Evolutionary conservation across 257 asterid genomes (phyloP), one percentile per base, ranked within the genome.

Genomic region (Nicotiana undulata): DNA sequence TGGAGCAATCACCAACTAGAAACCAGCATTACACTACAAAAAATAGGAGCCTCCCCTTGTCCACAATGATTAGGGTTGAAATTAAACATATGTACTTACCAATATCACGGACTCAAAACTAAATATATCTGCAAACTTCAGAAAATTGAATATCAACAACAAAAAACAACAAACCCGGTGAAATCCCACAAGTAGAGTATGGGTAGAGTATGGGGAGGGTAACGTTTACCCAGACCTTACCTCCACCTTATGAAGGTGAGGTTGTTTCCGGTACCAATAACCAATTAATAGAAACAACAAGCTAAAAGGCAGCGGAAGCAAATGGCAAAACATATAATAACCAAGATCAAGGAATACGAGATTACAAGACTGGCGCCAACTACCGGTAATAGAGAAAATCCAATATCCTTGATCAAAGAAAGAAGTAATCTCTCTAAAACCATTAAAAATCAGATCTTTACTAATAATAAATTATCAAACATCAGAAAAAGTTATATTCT

Each of bases 1-100:
- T 40, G 83, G 79, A 82, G 82, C 85, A 85, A 40, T 79, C 83
- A 78, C 82, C 85, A 76, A 79, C 84, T 82, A 52, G 53, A 86
- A 81, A 82, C 68, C 75, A 84, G 61, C 86, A 68, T 53, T 65
- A 72, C 51, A 75, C 59, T 58, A 37, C 74, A 24, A 29, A 74
- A 24, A 74, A 24, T 0, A 4, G 15, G 11, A 7, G 40, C 40
- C 9, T 74, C 8, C 24, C 40, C 61, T 49, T 24, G 8, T 29
- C 59, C 77, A 70, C n/a, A 26, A 63, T 26, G 40, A 63, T 63
- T 63, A 40, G 15, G 0, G 34, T 63, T 63, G 5, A 46, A 70
- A 44, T 44, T 46, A 44, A 70, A 70, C 22, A 46, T 13, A 46
- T 40, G 11, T 40, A 44, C 37, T 70, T 13, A 6, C 77, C 20